Evolutionary conservation across 2,329 filamentous ascomycete genomes (phyloP), one percentile per base, ranked within the genome.

Genomic region (Ophiobolus disseminans): DNA sequence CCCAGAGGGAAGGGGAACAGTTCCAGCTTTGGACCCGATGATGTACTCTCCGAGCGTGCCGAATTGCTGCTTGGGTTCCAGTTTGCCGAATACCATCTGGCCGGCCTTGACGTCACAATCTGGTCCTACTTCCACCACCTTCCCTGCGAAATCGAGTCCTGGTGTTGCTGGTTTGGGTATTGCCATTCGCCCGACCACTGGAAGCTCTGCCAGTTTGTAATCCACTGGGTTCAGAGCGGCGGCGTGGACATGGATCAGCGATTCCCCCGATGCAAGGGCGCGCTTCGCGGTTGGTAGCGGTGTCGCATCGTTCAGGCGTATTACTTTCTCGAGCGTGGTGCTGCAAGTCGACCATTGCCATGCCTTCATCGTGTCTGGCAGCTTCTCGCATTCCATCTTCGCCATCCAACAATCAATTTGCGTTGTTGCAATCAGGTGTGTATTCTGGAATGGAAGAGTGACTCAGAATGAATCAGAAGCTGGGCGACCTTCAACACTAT

Each of bases 191-290:
- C 53, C 53, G 5, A 62, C 38, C 1, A 63, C 10, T 5, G 56
- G 58, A 1, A 62, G 55, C 19, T 60, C 52, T 3, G 62, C 50
- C 3, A 60, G 37, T 31, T 65, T 65, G 52, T 58, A 58, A 45
- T 65, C 62, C 1, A 63, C 57, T 9, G 58, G 62, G 35, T 65
- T 65, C n/a, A 65, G 45, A 3, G 62, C 54, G 14, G 58, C 60
- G 31, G 46, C 40, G 30, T 60, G 45, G 2, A 62, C 48, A n/a
- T 53, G 45, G 11, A 63, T 47, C 1, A 60, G 42, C 19, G 40
- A 57, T 20, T 57, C 57, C 23, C 57, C 55, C 5, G 47, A 8
- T 4, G 23, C 16, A 1, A 65, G 48, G 9, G 42, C 19, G 3
- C 36, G 48, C 8, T 31, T 40, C 1, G 17, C 17, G 26, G 19